Evolutionary conservation across 2,329 filamentous ascomycete species (phyloP).

Genomic region (Calonectria naviculata): DNA sequence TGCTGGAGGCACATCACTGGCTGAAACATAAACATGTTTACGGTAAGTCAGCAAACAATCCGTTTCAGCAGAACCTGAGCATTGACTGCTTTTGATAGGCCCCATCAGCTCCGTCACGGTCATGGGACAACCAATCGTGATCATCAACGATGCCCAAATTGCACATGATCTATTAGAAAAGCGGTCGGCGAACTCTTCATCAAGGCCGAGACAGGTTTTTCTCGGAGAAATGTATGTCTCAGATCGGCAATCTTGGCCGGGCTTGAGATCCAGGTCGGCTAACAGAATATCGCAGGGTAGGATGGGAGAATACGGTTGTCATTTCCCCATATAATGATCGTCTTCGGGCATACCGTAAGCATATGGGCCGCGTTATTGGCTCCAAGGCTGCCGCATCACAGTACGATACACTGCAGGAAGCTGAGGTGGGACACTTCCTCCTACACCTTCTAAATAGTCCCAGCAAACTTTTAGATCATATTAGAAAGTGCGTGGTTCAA

Average conservation of each 20-base stretch:
- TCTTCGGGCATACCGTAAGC: constrained; percentile 56
- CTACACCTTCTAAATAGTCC: constrained; percentile 50
- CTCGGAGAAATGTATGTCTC: constrained; percentile 25
- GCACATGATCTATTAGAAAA: constrained; percentile 51
- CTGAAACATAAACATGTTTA: constrained; percentile 30
- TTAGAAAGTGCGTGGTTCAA: constrained; percentile 54
- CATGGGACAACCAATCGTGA: constrained; percentile 52
- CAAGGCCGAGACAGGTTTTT: constrained; percentile 27
- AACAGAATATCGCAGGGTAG: constrained; percentile 11
- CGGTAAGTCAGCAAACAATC: neutral
- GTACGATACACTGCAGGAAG: constrained; percentile 55
- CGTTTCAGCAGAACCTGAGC: neutral
- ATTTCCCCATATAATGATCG: constrained; percentile 49
- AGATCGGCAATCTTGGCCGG: accelerated
- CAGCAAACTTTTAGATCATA: constrained; percentile 50
- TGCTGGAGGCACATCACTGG: constrained; percentile 30
- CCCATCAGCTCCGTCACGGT: constrained; percentile 50
- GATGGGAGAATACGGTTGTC: constrained; percentile 46
- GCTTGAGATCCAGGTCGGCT: neutral
- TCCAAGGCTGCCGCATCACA: constrained; percentile 50
- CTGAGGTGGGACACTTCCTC: constrained; percentile 45
- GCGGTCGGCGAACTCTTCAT: constrained; percentile 22
- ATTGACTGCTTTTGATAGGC: constrained; percentile 49
- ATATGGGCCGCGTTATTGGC: constrained; percentile 57
- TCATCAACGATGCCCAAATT: constrained; percentile 50